Percentiles rank a stretch among this genome's conserved stretches.
phyloP scores from a whole-genome alignment of 371 early-diverging fungal genomes.

The Saksenaea vasiformis region DNA sequence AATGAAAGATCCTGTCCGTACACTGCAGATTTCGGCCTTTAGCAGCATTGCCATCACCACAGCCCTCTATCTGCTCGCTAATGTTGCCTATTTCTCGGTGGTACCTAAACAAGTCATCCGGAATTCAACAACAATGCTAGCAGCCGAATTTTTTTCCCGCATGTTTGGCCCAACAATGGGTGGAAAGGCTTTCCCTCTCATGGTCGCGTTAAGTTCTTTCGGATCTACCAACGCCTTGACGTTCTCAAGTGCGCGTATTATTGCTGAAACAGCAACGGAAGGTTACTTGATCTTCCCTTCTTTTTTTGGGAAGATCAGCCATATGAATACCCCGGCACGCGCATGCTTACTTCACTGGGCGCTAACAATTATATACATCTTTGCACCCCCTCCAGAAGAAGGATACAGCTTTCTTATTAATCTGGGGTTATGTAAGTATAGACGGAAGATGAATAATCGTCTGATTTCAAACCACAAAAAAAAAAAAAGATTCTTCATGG shows the following conservation, averaged over 20 bases:
- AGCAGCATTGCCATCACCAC: slow-evolving; percentile 24
- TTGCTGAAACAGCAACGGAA: slow-evolving; percentile 21
- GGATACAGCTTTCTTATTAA: slow-evolving; percentile 21
- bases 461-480: not conserved
- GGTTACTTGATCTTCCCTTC: slow-evolving; percentile 13
- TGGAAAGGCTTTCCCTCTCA: slow-evolving; percentile 15
- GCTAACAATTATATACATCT: slow-evolving; percentile 14
- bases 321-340: slow-evolving; percentile 9
- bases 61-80: slow-evolving; percentile 32
- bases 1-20: slow-evolving; percentile 32
- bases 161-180: slow-evolving; percentile 27
- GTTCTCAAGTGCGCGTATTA: slow-evolving; percentile 22
- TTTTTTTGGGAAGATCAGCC: slow-evolving; percentile 15
- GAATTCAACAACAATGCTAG: slow-evolving; percentile 21
- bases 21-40: slow-evolving; percentile 25
- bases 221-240: slow-evolving; percentile 23
- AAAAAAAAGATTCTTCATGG: slow-evolving; percentile 14
- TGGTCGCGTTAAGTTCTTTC: slow-evolving; percentile 26
- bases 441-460: not conserved
- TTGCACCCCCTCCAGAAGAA: slow-evolving; percentile 20
- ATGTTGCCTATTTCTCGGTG: slow-evolving; percentile 39
- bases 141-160: slow-evolving; percentile 32
- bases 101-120: slow-evolving; percentile 30
- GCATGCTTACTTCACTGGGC: slow-evolving; percentile 17
- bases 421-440: slow-evolving; percentile 7